Conservation (phyloP, 139 green algal genomes). For the Chlamydomonas sp. region DNA sequence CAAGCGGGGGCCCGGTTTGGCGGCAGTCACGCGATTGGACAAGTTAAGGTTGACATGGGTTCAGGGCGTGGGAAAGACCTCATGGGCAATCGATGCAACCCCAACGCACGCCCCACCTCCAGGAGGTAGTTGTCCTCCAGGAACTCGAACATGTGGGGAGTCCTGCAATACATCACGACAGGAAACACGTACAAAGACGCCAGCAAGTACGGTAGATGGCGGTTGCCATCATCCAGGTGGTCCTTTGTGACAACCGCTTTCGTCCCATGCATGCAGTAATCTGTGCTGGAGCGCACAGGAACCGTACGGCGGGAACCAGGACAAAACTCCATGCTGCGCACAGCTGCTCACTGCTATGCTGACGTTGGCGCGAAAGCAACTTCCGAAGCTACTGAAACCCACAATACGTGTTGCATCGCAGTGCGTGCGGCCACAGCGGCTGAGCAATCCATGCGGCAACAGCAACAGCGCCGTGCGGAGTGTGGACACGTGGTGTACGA, state of each 20-base stretch:
- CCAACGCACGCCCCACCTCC: constrained; percentile 10
- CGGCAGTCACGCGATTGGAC: neutral
- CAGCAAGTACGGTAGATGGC: neutral
- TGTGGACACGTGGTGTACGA: neutral
- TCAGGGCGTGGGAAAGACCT: neutral
- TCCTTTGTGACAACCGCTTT: neutral
- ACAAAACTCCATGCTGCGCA: neutral
- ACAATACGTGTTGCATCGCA: neutral
- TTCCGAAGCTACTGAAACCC: neutral
- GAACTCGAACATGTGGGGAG: constrained; percentile 54
- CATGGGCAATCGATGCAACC: too few relatives aligned
- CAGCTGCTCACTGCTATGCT: neutral
- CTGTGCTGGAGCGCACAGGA: neutral
- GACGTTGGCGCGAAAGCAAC: neutral
- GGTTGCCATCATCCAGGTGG: neutral
- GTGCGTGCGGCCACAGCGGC: neutral
- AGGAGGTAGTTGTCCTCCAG: constrained; percentile 54
- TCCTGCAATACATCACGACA: constrained; percentile 5
- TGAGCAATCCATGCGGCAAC: neutral
- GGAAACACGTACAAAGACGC: neutral
- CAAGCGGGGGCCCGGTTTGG: neutral
- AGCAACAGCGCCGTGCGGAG: too few relatives aligned
- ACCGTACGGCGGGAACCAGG: neutral
- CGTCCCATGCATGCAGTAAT: neutral
- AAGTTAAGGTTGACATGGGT: neutral